Percentiles rank a stretch among this genome's conserved stretches.
phyloP scores from a whole-genome alignment of 2,329 filamentous ascomycete species.

The Fusarium irregulare region DNA sequence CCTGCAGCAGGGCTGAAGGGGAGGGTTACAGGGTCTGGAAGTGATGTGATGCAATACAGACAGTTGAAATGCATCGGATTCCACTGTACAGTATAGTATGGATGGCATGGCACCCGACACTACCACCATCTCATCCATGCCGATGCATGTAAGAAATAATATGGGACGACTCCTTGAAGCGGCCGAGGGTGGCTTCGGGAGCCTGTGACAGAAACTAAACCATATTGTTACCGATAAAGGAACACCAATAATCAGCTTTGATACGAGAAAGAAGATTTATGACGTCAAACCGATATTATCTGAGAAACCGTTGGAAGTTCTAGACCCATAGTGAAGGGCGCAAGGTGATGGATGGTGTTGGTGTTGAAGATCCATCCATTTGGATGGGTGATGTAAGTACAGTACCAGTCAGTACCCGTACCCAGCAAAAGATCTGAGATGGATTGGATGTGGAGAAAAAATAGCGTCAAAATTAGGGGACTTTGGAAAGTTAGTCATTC shows the following conservation, averaged over 20 bases:
- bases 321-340: slow-evolving; percentile 5
- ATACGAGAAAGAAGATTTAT: slow-evolving; percentile 2
- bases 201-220: slow-evolving; percentile 20
- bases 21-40: slow-evolving; percentile 32
- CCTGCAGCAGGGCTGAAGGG: slow-evolving; percentile 47
- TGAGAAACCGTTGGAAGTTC: neutral
- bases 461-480: slow-evolving; percentile 31
- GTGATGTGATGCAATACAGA: slow-evolving; percentile 25
- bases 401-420: neutral
- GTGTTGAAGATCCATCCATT: neutral
- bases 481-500: slow-evolving; percentile 37
- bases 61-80: slow-evolving; percentile 20
- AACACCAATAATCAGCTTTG: slow-evolving; percentile 1
- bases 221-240: slow-evolving; percentile 7
- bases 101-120: neutral
- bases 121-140: neutral
- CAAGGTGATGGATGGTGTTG: slow-evolving; percentile 5
- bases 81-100: slow-evolving; percentile 1
- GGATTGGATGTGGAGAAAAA: slow-evolving; percentile 3
- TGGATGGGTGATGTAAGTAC: neutral
- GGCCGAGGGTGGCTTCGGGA: slow-evolving; percentile 22
- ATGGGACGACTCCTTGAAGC: slow-evolving; percentile 1
- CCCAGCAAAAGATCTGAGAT: neutral
- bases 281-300: slow-evolving; percentile 3
- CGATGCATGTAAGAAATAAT: slow-evolving; percentile 15